Evolutionary conservation across 2,329 filamentous ascomycete genomes (phyloP).

Genomic region (Rutstroemia sydowiana): DNA sequence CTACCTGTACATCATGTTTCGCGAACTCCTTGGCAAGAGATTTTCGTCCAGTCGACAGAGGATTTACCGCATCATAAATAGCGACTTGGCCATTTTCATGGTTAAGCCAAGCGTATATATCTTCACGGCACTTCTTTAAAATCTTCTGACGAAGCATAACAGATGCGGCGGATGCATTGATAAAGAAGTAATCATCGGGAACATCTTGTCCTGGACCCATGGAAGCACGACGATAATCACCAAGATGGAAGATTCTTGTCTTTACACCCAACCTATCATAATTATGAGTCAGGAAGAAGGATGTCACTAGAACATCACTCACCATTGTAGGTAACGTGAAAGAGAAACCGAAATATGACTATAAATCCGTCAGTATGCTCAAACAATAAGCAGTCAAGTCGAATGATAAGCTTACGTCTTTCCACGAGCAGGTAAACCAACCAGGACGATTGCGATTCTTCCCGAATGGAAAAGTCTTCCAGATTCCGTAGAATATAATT

Average conservation of each 20-base stretch:
- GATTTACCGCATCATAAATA: slow-evolving; percentile 97
- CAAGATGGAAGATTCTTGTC: slow-evolving; percentile 93
- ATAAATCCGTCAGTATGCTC: not conserved
- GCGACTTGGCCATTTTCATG: slow-evolving; percentile 97
- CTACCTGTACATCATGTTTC: slow-evolving; percentile 89
- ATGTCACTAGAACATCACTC: slow-evolving; percentile 25
- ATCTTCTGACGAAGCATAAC: slow-evolving; percentile 96
- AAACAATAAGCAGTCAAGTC: not conserved
- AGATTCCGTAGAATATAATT: slow-evolving; percentile 97
- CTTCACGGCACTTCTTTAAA: slow-evolving; percentile 91
- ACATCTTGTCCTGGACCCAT: slow-evolving; percentile 77
- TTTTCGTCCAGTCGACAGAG: slow-evolving; percentile 71
- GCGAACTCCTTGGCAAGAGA: slow-evolving; percentile 91
- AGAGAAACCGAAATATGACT: slow-evolving; percentile 94
- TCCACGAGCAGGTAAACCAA: slow-evolving; percentile 86
- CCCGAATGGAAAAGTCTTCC: slow-evolving; percentile 95
- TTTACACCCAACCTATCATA: slow-evolving; percentile 81
- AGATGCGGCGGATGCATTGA: slow-evolving; percentile 85
- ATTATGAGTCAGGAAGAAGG: slow-evolving; percentile 1
- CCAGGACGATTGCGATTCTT: slow-evolving; percentile 93
- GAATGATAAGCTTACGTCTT: slow-evolving; percentile 63
- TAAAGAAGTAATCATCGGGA: slow-evolving; percentile 95
- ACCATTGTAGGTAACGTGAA: slow-evolving; percentile 88
- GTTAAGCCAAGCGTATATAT: slow-evolving; percentile 93
- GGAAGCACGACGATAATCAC: slow-evolving; percentile 90